A percentile compares a stretch with the other conserved stretches of the same genome.
phyloP scores from a whole-genome alignment of 345 rosid species.

The Chamaenerion angustifolium region DNA sequence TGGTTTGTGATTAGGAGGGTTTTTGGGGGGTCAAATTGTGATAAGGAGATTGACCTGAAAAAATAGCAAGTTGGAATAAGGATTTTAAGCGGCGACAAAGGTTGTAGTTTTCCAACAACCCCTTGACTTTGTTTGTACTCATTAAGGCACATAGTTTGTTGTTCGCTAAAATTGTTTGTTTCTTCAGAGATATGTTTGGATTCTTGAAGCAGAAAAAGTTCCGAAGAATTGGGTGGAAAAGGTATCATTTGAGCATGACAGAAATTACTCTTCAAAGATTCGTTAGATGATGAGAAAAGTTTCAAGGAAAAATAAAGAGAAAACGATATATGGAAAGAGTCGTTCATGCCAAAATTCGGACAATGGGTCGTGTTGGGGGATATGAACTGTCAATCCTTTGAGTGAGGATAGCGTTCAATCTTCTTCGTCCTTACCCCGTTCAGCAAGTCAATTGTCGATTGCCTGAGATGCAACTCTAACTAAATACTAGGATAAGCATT shows the following conservation, averaged over 20 bases:
- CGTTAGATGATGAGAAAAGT: conserved; percentile 49
- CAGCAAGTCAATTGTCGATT: conserved; percentile 32
- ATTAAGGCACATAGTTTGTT: too few species aligned
- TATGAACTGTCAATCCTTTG: conserved; percentile 18
- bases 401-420: conserved; percentile 26
- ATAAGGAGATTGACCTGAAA: conserved; percentile 26
- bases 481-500: too few species aligned
- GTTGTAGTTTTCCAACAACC: conserved; percentile 27
- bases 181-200: conserved; percentile 68
- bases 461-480: conserved; percentile 45
- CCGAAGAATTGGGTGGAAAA: conserved; percentile 33
- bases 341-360: too few species aligned
- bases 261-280: conserved; percentile 58
- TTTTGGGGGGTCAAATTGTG: too few species aligned
- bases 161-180: neutral
- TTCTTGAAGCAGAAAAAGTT: conserved; percentile 54
- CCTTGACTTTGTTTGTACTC: conserved; percentile 18
- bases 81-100: conserved; percentile 2
- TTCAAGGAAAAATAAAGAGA: conserved; percentile 41
- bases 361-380: conserved; percentile 23
- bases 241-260: conserved; percentile 42
- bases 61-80: conserved; percentile 9
- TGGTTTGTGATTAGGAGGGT: too few species aligned
- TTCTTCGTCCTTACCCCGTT: conserved; percentile 19
- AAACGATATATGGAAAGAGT: conserved; percentile 18